A percentile compares a stretch with the other conserved stretches of the same genome.
Evolutionary conservation across 306 rosid genomes (phyloP).

Genomic region (Dalbergia cochinchinensis): DNA sequence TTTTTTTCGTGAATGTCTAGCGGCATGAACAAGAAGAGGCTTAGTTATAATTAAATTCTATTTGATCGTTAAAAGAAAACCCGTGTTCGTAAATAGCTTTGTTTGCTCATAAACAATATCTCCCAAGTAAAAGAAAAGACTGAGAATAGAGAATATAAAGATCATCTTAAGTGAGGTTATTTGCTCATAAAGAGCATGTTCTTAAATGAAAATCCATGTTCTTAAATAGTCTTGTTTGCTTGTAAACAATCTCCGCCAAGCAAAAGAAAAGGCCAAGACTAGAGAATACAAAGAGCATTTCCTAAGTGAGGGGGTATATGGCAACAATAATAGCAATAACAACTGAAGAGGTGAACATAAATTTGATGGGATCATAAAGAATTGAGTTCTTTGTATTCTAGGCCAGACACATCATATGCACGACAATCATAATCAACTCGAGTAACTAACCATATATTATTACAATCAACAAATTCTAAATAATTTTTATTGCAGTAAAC

Average conservation of each 20-base stretch:
- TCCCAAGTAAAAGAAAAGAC: background rate
- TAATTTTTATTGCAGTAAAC: slow-evolving; percentile 35
- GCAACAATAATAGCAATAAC: too few species aligned
- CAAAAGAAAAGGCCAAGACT: too few species aligned
- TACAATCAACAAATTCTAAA: slow-evolving; percentile 35
- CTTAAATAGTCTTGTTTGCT: too few species aligned
- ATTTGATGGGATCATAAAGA: background rate
- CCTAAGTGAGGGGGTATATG: too few species aligned
- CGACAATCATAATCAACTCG: slow-evolving; percentile 11
- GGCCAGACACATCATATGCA: slow-evolving; percentile 4
- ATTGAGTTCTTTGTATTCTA: background rate
- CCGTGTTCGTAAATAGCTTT: background rate
- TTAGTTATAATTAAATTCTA: background rate
- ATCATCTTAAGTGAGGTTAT: too few species aligned
- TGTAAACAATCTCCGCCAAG: too few species aligned
- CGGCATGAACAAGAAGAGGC: background rate
- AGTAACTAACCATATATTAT: background rate
- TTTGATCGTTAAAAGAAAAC: background rate
- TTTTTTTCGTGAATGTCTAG: too few species aligned
- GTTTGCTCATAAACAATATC: background rate
- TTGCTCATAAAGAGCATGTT: too few species aligned
- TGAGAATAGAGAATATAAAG: too few species aligned
- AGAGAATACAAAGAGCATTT: too few species aligned
- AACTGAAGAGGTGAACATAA: too few species aligned
- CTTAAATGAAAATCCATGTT: too few species aligned